phyloP scores from a whole-genome alignment of 2,329 filamentous ascomycete species.

The Colletotrichum caudatum region DNA sequence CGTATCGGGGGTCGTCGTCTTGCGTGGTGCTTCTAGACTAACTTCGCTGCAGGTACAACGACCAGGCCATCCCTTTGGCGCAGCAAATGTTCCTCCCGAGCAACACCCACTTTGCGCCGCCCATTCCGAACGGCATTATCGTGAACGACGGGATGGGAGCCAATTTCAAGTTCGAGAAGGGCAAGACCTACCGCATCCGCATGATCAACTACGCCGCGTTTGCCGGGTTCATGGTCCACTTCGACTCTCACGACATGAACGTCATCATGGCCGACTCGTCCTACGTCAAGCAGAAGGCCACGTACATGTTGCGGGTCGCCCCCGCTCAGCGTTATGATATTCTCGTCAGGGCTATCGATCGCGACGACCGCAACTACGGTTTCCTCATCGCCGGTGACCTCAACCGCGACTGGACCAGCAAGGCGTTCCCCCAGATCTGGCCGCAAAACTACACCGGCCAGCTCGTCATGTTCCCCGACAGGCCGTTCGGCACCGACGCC shows the following conservation, averaged over 20 bases:
- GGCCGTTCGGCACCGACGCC: slow-evolving; percentile 47
- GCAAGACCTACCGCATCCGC: slow-evolving; percentile 61
- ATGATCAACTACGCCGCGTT: slow-evolving; percentile 61
- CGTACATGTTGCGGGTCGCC: slow-evolving; percentile 55
- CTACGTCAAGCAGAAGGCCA: slow-evolving; percentile 52
- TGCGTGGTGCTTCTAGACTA: slow-evolving; percentile 5
- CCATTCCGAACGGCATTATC: slow-evolving; percentile 55
- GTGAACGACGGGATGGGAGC: slow-evolving; percentile 57
- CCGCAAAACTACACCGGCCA: slow-evolving; percentile 58
- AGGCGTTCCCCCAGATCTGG: slow-evolving; percentile 47
- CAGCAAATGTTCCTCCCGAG: slow-evolving; percentile 54
- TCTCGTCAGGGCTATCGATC: slow-evolving; percentile 56
- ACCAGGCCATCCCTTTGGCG: slow-evolving; percentile 53
- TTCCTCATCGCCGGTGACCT: slow-evolving; percentile 58
- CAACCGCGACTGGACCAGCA: slow-evolving; percentile 56
- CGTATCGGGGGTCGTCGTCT: background rate
- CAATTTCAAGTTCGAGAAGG: slow-evolving; percentile 53
- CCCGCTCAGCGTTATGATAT: slow-evolving; percentile 62
- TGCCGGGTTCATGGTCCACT: slow-evolving; percentile 57
- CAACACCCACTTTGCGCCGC: slow-evolving; percentile 56
- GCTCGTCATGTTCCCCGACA: slow-evolving; percentile 53
- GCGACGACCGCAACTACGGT: slow-evolving; percentile 56
- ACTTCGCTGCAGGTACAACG: slow-evolving; percentile 55
- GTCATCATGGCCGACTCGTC: slow-evolving; percentile 60
- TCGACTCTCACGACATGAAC: slow-evolving; percentile 58